Base-by-base conservation (phyloP, 164 flowering plant genomes). In the Magnolia officinalis region DNA sequence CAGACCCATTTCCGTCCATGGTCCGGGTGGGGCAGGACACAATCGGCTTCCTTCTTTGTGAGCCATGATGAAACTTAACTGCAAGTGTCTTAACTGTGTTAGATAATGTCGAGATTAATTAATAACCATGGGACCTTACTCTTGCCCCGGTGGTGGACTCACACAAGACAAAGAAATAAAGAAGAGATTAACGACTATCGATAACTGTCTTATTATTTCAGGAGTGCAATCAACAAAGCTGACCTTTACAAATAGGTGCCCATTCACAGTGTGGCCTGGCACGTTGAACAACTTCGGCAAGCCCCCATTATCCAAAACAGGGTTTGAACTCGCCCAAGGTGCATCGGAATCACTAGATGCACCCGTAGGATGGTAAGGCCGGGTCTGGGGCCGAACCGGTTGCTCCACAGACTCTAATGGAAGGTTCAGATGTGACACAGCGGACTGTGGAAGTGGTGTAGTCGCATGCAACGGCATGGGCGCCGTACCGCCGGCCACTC, bases 401-500 rank as follows among this genome's bases (percentile, higher is more conserved):
- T 88, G 89, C 82, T 63, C 79, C 2, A 67, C 72, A 6, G 67
- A 77, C 71, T 2, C 37, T 5, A 24, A 58, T 26, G 83, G 84
- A 6, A 78, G 52, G 21, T 79, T 80, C 74, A 68, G 23, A 2
- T 86, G 87, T 37, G 78, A 5, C 19, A 79, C 84, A 1, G 93
- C 86, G 1, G 90, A 89, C 74, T 91, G 95, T 73, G 89, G 92
- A 21, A 4, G 13, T 23, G 80, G 79, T 63, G 85, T 82, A 67
- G 51, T 87, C 10, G 87, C 87, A 31, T 90, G 93, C 87, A 84
- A 80, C 23, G 91, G 92, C 8, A 70, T 76, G 9, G 89, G 88
- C 2, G 89, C 91, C 0, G 67, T 70, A 61, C 91, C 92, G 0
- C 96, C 93, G 0, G 89, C 89, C 1, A 90, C 93, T 2, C 76